Base-by-base conservation (phyloP, 2,329 filamentous ascomycete species). In the Diaporthe velutina region DNA sequence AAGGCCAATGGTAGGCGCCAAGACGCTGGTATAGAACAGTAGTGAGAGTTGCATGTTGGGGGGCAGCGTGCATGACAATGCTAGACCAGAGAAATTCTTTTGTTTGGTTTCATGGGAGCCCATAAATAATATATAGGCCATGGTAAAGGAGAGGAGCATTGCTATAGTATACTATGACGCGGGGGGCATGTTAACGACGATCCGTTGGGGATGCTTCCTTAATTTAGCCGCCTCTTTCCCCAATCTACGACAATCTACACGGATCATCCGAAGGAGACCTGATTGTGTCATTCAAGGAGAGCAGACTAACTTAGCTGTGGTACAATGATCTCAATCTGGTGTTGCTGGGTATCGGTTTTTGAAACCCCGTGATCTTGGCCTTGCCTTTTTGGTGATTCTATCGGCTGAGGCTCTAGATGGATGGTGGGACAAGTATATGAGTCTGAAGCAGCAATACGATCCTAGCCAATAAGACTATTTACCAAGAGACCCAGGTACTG, bases 41-140 rank as follows among this genome's bases (percentile, higher is more conserved):
- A 67, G 68, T n/a, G 75, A 71, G 33, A 82, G 74, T 40, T 78
- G 81, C 82, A 84, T 83, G 75, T 70, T 81, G 66, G 61, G 22
- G n/a, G 30, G 61, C 40, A 50, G 42, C 22, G 12, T 25, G 30
- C 12, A 25, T n/a, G 45, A 52, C 25, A 67, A 38, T 67, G 45
- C 19, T 52, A 52, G 30, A 12, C 13, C 13, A 35, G 45, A 67
- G 42, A 38, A n/a, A 3, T 19, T 17, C 2, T 25, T 50, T 50
- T 9, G 2, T 25, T 52, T 38, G 13, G 12, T 52, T 38, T 50
- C 30, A 25, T 48, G 61, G 13, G 45, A 52, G 42, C 12, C 7
- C 40, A 8, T n/a, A 3, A 17, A 25, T 15, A 7, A 38, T 67
- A 67, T 67, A 67, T 35, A 67, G 30, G 15, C 30, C 10, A 52